These are phyloP conservation scores for Suillus paluster DNA, from an alignment of 768 basidiomycete species.

Conservation along the genomic window DNA sequence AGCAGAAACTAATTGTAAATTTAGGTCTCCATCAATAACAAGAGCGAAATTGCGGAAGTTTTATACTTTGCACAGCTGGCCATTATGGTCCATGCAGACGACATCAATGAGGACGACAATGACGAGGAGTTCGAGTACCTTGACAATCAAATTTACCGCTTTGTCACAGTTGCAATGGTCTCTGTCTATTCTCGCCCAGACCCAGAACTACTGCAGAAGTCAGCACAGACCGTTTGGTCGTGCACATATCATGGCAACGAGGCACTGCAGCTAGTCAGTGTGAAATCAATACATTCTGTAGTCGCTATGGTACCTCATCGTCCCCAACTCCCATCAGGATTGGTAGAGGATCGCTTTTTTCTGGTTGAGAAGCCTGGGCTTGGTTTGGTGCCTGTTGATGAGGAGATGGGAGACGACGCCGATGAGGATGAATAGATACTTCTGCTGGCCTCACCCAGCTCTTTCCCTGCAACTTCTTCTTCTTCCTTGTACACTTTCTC, in stretches of 20 bases:
- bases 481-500: too few species aligned
- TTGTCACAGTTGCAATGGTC: conserved; percentile 7
- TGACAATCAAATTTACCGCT: neutral
- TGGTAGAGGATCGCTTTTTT: neutral
- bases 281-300: conserved; percentile 5
- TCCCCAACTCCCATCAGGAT: neutral
- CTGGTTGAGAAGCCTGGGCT: neutral
- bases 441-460: too few species aligned
- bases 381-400: neutral
- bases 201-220: neutral
- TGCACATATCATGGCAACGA: neutral
- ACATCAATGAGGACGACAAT: neutral
- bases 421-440: neutral
- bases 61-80: conserved; percentile 15
- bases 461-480: too few species aligned
- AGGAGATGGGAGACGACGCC: neutral
- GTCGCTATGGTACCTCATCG: conserved; percentile 11
- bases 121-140: neutral
- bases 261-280: conserved; percentile 4
- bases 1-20: too few species aligned
- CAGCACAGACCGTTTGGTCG: neutral
- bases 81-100: neutral
- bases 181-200: conserved; percentile 13
- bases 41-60: conserved; percentile 16
- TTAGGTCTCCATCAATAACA: neutral